Conservation (phyloP, 257 asterid species). For the Petunia axillaris region DNA sequence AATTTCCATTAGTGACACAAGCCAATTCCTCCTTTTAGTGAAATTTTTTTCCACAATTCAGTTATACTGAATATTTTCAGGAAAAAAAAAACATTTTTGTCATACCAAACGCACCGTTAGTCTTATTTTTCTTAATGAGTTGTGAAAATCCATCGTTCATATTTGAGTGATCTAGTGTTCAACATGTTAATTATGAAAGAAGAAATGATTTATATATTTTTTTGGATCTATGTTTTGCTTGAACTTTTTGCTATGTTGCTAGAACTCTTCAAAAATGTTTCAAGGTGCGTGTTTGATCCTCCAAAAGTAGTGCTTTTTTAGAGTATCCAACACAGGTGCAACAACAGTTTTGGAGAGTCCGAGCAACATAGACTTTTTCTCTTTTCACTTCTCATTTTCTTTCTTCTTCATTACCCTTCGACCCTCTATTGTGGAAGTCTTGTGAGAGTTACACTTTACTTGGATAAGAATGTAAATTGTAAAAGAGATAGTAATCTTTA, state of each 20-base stretch:
- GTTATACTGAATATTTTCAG: background rate
- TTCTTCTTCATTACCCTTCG: slow-evolving; percentile 1
- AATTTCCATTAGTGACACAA: background rate
- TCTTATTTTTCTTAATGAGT: background rate
- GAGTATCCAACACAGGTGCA: no score
- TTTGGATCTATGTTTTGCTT: no score
- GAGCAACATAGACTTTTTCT: no score
- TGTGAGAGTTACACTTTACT: slow-evolving; percentile 3
- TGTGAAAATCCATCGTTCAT: background rate
- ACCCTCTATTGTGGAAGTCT: background rate
- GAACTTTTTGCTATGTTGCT: no score
- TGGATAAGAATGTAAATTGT: slow-evolving; percentile 24
- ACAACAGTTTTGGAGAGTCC: no score
- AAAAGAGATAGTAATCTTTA: slow-evolving; percentile 5
- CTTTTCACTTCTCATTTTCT: background rate
- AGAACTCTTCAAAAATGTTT: no score
- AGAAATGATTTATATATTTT: background rate
- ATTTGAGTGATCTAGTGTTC: background rate
- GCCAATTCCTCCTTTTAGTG: background rate
- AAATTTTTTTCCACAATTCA: background rate
- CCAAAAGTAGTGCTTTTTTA: no score
- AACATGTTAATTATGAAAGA: background rate
- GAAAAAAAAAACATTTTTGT: background rate
- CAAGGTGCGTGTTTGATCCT: no score
- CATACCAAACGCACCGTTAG: background rate